Base-by-base conservation (phyloP, 2,329 filamentous ascomycete species). In the Botrytis fragariae region DNA sequence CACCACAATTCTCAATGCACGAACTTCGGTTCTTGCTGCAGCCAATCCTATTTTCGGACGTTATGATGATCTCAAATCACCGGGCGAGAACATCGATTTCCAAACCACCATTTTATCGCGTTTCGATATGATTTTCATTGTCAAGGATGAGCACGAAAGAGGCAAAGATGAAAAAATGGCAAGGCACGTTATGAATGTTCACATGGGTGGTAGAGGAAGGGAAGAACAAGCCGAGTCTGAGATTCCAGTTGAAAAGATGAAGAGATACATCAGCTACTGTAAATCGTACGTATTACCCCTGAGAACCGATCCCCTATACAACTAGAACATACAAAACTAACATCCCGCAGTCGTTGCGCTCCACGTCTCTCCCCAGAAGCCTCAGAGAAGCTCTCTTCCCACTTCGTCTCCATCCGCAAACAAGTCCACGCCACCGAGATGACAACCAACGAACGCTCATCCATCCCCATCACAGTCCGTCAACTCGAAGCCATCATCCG, bases 51-150 rank as follows among this genome's bases (percentile, higher is more conserved):
- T 99, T 74, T 99, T 98, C 80, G 96, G 96, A 71, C 92, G 96
- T 39, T 99, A 99, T 83, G 96, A 99, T 82, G 96, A 99, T 80
- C 91, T 99, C 86, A 98, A 98, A 83, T 94, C 93, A 0, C 96
- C 96, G 0, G 96, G 96, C 74, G 96, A 99, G 83, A 99, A 99
- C 81, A 99, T 99, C 77, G 96, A 99, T 83, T 99, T 99, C 83
- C 96, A 99, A 81, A 99, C 96, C 0, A 99, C 96, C 5, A 98
- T 99, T 79, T 82, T 99, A 77, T 98, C 95, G 3, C 93, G 96
- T 88, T 99, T 99, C 82, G 96, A 99, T 83, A 98, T 99, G 93
- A 98, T 99, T 77, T 99, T 98, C 85, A 98, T 99, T 77, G 95
- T 99, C 75, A 93, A 93, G 78, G 96, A 99, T 82, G 94, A 97